Evolutionary conservation across 2,329 filamentous ascomycete genomes (phyloP).

Genomic region (Fusarium sarcochroum): DNA sequence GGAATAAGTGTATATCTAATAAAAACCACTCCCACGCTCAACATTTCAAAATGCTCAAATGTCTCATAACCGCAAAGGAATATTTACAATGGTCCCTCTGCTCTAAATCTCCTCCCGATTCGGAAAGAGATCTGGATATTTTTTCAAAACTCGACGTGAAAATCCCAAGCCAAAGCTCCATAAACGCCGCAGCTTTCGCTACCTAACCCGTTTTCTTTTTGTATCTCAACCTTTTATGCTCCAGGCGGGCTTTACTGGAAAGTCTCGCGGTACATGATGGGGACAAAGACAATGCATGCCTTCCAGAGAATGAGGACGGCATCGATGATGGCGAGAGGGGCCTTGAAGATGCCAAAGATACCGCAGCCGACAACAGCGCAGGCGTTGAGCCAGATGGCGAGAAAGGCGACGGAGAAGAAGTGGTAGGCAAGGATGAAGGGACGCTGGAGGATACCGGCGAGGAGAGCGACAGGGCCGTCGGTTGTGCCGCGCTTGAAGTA

Average conservation of each 20-base stretch:
- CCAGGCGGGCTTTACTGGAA: conserved; percentile 45
- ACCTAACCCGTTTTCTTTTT: conserved; percentile 14
- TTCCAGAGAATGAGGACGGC: conserved; percentile 82
- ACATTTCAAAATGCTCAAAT: conserved; percentile 39
- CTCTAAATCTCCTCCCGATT: neutral
- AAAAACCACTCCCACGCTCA: conserved; percentile 33
- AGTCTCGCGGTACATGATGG: conserved; percentile 80
- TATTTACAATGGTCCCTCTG: conserved; percentile 12
- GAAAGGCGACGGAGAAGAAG: conserved; percentile 94
- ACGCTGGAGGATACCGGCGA: conserved; percentile 84
- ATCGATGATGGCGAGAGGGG: conserved; percentile 74
- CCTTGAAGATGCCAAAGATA: conserved; percentile 58
- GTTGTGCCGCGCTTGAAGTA: conserved; percentile 88
- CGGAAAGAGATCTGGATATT: conserved; percentile 12
- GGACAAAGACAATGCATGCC: conserved; percentile 85
- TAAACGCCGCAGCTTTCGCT: conserved; percentile 45
- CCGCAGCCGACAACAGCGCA: conserved; percentile 56
- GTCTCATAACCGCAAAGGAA: conserved; percentile 37
- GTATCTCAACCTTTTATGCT: neutral
- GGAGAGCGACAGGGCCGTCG: conserved; percentile 83
- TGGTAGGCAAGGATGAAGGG: conserved; percentile 88
- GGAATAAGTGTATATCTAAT: conserved; percentile 21
- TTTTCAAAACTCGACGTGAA: conserved; percentile 30
- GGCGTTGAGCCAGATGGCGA: conserved; percentile 80
- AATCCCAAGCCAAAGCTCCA: conserved; percentile 37